Base-by-base conservation (phyloP, 768 basidiomycete genomes). In the Cystofilobasidium bisporidii region DNA sequence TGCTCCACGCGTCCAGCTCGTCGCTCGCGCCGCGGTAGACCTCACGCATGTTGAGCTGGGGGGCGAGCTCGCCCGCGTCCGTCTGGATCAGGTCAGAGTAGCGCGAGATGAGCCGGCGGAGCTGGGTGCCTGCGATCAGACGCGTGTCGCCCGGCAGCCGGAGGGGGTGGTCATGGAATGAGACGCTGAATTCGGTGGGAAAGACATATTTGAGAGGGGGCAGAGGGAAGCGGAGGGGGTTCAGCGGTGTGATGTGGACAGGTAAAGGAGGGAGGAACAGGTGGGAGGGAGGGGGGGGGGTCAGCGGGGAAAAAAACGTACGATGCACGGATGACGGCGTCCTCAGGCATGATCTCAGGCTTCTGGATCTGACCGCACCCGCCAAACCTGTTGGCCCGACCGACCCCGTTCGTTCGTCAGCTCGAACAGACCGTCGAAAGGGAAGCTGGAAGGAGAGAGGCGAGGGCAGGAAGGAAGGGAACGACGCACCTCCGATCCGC, bases 281-380 rank as follows among this genome's bases (percentile, higher is more conserved):
- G n/a, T 47, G 17, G 18, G 45, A 20, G 17, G 45, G 45, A 6
- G 45, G 9, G n/a, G 18, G 3, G 45, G 45, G 45, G 18, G 45
- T 47, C 9, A 20, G 17, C 45, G 9, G n/a, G 20, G n/a, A 17
- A 17, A 18, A 18, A 18, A 24, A 56, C 53, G 53, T 17, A 56
- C 53, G 53, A 56, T 8, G 53, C 48, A 6, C 58, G 57, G 47
- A 66, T 53, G 1, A 58, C 30, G 26, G 47, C 32, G n/a, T 66
- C 65, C 22, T 58, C 56, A 22, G 65, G 65, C 65, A 66, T 66
- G 56, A 61, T 61, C 28, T 58, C 59, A 3, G 65, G 65, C 30
- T 66, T 66, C 14, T 58, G 60, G 10, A 58, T 28, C 48, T 66
- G 59, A 22, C 55, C 55, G 40, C 63, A 65, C 1, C 64, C 64